phyloP scores from a whole-genome alignment of 192 early-diverging fungal genomes.

The Entomortierella parvispora region DNA sequence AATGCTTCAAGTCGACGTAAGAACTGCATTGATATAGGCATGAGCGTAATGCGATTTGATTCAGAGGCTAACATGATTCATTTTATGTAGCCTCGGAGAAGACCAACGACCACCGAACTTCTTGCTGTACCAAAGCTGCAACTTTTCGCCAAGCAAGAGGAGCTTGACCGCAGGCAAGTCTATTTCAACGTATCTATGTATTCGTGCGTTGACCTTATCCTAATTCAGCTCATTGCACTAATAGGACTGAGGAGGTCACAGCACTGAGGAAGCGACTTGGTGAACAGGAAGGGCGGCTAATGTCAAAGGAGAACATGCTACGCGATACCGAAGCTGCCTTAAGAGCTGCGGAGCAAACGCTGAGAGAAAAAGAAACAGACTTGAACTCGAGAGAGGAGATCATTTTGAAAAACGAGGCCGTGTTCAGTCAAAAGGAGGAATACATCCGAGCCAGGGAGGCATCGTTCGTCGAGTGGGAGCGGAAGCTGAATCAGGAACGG shows the following conservation, averaged over 20 bases:
- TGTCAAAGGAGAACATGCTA: constrained; percentile 4
- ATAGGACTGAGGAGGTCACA: constrained; percentile 17
- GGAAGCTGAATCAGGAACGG: constrained; percentile 15
- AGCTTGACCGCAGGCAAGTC: constrained; percentile 18
- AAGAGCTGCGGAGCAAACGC: constrained; percentile 29
- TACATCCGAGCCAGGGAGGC: constrained; percentile 3
- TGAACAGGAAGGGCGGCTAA: constrained; percentile 6
- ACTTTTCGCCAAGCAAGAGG: constrained; percentile 5
- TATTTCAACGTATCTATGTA: neutral
- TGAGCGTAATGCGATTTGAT: neutral
- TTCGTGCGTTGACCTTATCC: neutral
- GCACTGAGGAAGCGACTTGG: neutral
- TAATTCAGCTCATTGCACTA: neutral
- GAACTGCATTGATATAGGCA: neutral
- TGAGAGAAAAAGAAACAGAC: constrained; percentile 24
- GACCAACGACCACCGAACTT: constrained; percentile 55
- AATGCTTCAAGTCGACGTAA: constrained; percentile 70
- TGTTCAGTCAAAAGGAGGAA: neutral
- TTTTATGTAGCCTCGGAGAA: constrained; percentile 38
- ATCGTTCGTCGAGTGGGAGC: constrained; percentile 3
- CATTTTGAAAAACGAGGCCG: neutral
- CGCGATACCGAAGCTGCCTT: constrained; percentile 2
- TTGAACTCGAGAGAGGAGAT: constrained; percentile 21
- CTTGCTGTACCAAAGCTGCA: constrained; percentile 45
- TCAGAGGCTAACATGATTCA: neutral